These are phyloP conservation scores for Glycine latifolia DNA, from an alignment of 306 rosid species.

Conservation along the genomic window DNA sequence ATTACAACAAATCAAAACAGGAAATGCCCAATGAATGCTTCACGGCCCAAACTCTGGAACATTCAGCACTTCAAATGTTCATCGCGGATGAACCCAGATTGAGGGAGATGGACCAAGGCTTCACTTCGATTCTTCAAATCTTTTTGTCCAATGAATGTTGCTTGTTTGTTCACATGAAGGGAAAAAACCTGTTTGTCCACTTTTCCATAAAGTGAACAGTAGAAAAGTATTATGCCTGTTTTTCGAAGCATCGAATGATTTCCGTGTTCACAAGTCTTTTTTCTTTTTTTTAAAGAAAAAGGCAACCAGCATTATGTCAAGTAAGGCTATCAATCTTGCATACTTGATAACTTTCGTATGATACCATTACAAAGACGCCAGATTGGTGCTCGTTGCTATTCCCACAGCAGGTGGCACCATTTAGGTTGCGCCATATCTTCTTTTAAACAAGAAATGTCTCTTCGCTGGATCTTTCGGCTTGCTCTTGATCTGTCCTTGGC, in stretches of 20 bases:
- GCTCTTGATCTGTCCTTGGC: slow-evolving; percentile 75
- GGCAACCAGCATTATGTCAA: slow-evolving; percentile 12
- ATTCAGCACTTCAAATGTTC: too few relatives aligned
- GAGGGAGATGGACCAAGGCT: too few relatives aligned
- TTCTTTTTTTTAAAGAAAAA: not conserved
- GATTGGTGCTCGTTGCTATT: slow-evolving; percentile 7
- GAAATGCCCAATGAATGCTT: too few relatives aligned
- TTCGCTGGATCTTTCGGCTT: slow-evolving; percentile 92
- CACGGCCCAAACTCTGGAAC: too few relatives aligned
- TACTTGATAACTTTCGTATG: slow-evolving; percentile 11
- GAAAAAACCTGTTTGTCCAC: not conserved
- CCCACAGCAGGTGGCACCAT: slow-evolving; percentile 34
- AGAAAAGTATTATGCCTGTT: not conserved
- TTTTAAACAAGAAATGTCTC: slow-evolving; percentile 77
- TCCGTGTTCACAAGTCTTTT: not conserved
- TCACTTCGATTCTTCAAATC: too few relatives aligned
- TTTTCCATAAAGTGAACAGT: not conserved
- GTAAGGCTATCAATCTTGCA: slow-evolving; percentile 18
- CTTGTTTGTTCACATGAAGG: not conserved
- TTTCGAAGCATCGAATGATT: slow-evolving; percentile 19
- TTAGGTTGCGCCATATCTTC: slow-evolving; percentile 59
- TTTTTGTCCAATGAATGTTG: too few relatives aligned
- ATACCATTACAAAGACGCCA: not conserved
- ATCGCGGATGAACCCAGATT: too few relatives aligned
- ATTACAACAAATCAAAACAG: too few relatives aligned